phyloP scores from a whole-genome alignment of 148 eudicot species.

The Polygonum aviculare region DNA sequence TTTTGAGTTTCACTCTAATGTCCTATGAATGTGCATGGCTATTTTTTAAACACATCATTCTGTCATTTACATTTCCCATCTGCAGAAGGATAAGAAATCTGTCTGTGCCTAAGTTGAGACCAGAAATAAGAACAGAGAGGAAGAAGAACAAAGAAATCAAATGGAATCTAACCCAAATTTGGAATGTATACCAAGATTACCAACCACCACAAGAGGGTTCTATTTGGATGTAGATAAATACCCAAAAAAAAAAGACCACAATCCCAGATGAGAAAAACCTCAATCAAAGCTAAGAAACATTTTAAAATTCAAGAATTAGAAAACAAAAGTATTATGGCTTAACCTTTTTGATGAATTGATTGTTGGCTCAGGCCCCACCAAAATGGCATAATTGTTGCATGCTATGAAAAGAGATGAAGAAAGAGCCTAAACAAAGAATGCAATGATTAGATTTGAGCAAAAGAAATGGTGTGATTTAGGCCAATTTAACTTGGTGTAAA shows the following conservation, averaged over 20 bases:
- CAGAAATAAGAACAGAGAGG: background rate
- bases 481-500: background rate
- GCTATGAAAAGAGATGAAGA: background rate
- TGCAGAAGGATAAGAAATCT: background rate
- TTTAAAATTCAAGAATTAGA: background rate
- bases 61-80: background rate
- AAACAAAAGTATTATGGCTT: background rate
- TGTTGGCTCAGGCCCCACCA: slow-evolving; percentile 5
- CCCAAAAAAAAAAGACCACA: background rate
- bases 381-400: slow-evolving; percentile 4
- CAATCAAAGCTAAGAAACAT: slow-evolving; percentile 2
- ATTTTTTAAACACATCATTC: background rate
- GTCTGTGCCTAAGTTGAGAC: background rate
- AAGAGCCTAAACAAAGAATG: background rate
- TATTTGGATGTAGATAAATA: background rate
- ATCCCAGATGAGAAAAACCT: slow-evolving; percentile 9
- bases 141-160: background rate
- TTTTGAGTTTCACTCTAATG: background rate
- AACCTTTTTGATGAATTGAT: slow-evolving; percentile 2
- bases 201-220: slow-evolving; percentile 1
- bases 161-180: background rate
- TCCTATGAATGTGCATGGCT: background rate
- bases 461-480: background rate
- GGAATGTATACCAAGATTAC: background rate
- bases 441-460: background rate